Conservation (phyloP, 1,284 basidiomycete genomes). For the Trichosporon faecale region DNA sequence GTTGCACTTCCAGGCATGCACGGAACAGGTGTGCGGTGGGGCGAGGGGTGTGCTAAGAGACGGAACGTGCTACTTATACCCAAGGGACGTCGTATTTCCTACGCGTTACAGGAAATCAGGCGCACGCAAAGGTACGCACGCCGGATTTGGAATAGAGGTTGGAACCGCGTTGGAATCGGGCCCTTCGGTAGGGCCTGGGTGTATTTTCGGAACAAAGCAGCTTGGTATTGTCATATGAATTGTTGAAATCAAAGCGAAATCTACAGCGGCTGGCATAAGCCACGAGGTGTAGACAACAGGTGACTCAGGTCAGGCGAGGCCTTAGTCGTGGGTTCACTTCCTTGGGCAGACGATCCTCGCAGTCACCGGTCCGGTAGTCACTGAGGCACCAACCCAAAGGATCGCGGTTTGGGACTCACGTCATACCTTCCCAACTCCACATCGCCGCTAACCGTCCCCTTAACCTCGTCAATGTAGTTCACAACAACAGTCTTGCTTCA, state of each 20-base stretch:
- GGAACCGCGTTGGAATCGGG: not conserved
- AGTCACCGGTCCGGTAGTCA: not conserved
- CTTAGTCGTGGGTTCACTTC: not conserved
- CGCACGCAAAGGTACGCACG: not conserved
- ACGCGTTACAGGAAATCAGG: not conserved
- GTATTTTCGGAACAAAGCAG: not conserved
- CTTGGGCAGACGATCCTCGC: not conserved
- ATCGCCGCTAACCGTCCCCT: not conserved
- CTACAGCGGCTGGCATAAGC: not conserved
- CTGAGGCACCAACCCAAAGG: not conserved
- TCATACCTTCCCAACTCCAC: not conserved
- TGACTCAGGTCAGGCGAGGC: not conserved
- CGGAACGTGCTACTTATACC: no score
- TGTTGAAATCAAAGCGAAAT: not conserved
- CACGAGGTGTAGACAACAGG: not conserved
- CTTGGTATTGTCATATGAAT: not conserved
- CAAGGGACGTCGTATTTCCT: not conserved
- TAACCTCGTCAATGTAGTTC: not conserved
- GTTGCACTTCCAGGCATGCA: not conserved
- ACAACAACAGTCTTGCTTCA: not conserved
- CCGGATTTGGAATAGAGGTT: not conserved
- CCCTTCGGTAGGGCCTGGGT: not conserved
- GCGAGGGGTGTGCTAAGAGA: no score
- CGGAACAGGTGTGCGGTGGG: no score
- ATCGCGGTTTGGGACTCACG: not conserved